These are phyloP conservation scores for Candida argentea DNA, from an alignment of 805 yeast species.

Conservation along the genomic window DNA sequence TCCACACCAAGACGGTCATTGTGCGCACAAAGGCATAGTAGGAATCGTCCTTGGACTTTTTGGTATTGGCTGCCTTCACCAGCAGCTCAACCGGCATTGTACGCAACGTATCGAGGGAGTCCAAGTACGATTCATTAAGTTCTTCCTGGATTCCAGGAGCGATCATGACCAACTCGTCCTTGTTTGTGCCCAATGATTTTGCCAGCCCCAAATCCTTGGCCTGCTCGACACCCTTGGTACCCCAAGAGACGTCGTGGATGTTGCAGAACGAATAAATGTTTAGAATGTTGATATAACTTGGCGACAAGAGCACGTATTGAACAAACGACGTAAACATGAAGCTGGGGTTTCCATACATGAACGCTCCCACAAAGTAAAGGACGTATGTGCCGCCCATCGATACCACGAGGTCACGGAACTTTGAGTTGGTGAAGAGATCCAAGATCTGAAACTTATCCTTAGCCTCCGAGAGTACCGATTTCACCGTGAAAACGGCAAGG, in stretches of 20 bases:
- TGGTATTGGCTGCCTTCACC: constrained; percentile 18
- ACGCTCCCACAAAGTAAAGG: constrained; percentile 67
- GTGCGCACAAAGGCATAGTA: constrained; percentile 90
- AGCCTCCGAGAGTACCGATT: constrained; percentile 38
- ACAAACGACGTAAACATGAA: constrained; percentile 83
- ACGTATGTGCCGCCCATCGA: constrained; percentile 79
- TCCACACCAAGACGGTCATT: constrained; percentile 82
- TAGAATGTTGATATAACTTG: constrained; percentile 82
- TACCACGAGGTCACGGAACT: constrained; percentile 80
- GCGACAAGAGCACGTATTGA: constrained; percentile 78
- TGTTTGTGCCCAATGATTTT: constrained; percentile 36
- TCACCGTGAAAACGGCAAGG: constrained; percentile 65
- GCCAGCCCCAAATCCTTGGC: constrained; percentile 78
- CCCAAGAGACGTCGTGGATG: constrained; percentile 96
- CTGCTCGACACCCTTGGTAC: constrained; percentile 75
- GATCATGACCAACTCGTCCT: constrained; percentile 30
- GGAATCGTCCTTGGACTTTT: constrained; percentile 42
- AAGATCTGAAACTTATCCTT: constrained; percentile 30
- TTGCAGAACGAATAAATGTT: constrained; percentile 95
- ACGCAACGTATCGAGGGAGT: constrained; percentile 51
- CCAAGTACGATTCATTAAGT: constrained; percentile 63
- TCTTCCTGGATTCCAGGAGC: constrained; percentile 66
- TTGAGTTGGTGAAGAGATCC: constrained; percentile 50
- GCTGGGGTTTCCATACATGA: constrained; percentile 82
- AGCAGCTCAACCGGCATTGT: too few species aligned